phyloP scores from a whole-genome alignment of 2,329 filamentous ascomycete genomes.

The Colletotrichum liaoningense region DNA sequence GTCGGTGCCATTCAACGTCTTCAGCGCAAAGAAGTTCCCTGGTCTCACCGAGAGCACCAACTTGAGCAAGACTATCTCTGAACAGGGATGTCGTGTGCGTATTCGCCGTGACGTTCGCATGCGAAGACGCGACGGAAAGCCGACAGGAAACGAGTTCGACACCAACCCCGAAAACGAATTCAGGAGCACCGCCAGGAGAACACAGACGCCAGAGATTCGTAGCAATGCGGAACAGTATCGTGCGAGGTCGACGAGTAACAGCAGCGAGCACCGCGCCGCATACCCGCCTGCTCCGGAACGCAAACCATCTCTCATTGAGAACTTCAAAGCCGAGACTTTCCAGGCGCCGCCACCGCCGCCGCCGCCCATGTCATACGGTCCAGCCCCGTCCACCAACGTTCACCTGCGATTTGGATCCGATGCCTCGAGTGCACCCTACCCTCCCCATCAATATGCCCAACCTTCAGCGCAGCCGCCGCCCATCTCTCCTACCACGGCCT shows the following conservation, averaged over 20 bases:
- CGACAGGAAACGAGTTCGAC: conserved; percentile 58
- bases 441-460: conserved; percentile 46
- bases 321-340: conserved; percentile 51
- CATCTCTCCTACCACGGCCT: conserved; percentile 45
- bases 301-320: conserved; percentile 60
- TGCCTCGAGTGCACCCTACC: conserved; percentile 50
- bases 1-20: conserved; percentile 88
- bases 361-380: conserved; percentile 42
- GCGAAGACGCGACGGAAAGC: conserved; percentile 83
- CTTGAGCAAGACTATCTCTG: conserved; percentile 89
- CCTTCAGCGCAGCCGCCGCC: conserved; percentile 45
- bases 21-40: conserved; percentile 98
- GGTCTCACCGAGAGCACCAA: conserved; percentile 90
- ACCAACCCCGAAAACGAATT: conserved; percentile 75
- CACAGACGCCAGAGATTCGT: conserved; percentile 37
- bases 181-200: conserved; percentile 45
- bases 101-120: conserved; percentile 95
- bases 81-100: conserved; percentile 95
- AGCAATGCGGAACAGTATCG: conserved; percentile 47
- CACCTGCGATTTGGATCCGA: conserved; percentile 52
- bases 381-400: conserved; percentile 36
- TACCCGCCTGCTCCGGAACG: conserved; percentile 53
- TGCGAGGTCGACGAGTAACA: conserved; percentile 71
- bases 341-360: conserved; percentile 49
- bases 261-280: conserved; percentile 60